Conservation (phyloP, 257 asterid genomes). For the Capsicum baccatum region DNA sequence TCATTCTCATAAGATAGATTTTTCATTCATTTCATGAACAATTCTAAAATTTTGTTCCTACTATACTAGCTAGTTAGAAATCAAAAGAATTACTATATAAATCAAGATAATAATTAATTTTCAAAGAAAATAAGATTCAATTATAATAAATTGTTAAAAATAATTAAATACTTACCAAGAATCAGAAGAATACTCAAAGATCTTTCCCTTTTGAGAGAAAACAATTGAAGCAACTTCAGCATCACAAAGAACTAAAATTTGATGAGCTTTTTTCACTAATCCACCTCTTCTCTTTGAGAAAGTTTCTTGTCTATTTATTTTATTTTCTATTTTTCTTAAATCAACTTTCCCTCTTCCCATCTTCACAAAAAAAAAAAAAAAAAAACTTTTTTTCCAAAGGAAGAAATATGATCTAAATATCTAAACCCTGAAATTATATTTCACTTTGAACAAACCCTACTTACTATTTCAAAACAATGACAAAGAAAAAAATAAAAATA, state of each 20-base stretch:
- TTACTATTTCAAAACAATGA: conserved; percentile 26
- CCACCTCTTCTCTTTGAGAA: conserved; percentile 85
- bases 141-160: too few relatives aligned
- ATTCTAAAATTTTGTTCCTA: too few relatives aligned
- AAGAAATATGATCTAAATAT: conserved; percentile 38
- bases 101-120: not conserved
- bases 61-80: too few relatives aligned
- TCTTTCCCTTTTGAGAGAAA: conserved; percentile 79
- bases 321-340: conserved; percentile 80
- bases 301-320: conserved; percentile 82
- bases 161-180: conserved; percentile 49
- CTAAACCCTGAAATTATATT: conserved; percentile 48
- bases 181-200: conserved; percentile 75
- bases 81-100: too few relatives aligned
- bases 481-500: conserved; percentile 1
- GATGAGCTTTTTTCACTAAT: conserved; percentile 79
- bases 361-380: not conserved
- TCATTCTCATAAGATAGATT: too few relatives aligned
- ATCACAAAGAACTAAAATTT: conserved; percentile 82
- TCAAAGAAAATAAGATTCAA: not conserved
- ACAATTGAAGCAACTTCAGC: conserved; percentile 80
- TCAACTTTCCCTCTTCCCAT: conserved; percentile 93
- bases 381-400: not conserved
- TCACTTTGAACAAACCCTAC: conserved; percentile 26
- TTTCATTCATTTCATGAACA: too few relatives aligned